Conservation (phyloP, 2,329 filamentous ascomycete genomes). For the Sclerotinia glacialis region DNA sequence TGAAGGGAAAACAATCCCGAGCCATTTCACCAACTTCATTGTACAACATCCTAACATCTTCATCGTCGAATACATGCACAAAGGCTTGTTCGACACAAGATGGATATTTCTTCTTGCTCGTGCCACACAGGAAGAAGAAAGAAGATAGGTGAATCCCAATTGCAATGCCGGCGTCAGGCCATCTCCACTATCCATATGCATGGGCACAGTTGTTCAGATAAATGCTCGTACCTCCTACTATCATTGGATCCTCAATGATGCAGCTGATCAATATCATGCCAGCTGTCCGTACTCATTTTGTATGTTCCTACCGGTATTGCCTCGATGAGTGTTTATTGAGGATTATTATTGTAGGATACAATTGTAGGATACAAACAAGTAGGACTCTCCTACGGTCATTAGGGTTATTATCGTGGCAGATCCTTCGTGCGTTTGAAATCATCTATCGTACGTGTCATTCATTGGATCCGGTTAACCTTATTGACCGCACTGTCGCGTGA, state of each 20-base stretch:
- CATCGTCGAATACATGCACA: neutral
- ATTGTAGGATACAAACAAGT: too few species aligned
- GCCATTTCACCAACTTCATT: neutral
- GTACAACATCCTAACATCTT: neutral
- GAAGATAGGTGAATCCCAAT: neutral
- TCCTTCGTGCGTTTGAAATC: too few species aligned
- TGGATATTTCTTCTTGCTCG: slow-evolving; percentile 8
- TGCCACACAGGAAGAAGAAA: neutral
- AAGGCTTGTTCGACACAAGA: neutral
- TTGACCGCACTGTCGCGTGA: neutral
- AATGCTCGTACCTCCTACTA: neutral
- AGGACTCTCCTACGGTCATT: too few species aligned
- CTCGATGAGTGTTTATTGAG: neutral
- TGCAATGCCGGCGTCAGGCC: neutral
- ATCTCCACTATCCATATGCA: neutral
- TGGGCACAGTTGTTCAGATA: neutral
- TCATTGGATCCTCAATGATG: slow-evolving; percentile 11
- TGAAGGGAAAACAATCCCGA: neutral
- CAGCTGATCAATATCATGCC: slow-evolving; percentile 11
- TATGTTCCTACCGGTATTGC: slow-evolving; percentile 12
- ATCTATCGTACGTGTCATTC: too few species aligned
- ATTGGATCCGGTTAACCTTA: too few species aligned
- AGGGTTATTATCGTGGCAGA: too few species aligned
- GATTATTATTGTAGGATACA: too few species aligned
- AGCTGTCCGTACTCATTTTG: slow-evolving; percentile 22